Base-by-base conservation (phyloP, 805 yeast species). In the Zygosaccharomyces gambellarensis region DNA sequence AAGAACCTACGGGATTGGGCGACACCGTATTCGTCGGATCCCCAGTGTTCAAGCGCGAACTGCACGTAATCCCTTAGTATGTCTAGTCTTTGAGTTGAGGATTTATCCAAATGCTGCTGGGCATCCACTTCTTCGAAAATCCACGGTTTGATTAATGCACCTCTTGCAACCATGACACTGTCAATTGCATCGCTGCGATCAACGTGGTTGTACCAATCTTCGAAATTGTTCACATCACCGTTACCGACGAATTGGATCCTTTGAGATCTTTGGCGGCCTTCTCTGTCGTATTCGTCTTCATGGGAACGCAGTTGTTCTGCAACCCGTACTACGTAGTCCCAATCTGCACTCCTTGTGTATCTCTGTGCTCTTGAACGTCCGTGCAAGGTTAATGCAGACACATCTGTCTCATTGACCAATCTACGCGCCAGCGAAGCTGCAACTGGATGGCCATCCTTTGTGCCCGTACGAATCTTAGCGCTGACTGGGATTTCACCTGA, bases 111-210 rank as follows among this genome's bases (percentile, higher is more conserved):
- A 66, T 89, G 83, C 68, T 94, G 98, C 60, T 83, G 81, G 5
- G 92, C 75, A 50, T 92, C 95, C 49, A 94, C 80, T 70, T 94
- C 99, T 71, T 94, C 97, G 59, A 92, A 94, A 45, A 94, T 87
- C 99, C 99, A 94, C 31, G 99, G 99, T 70, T 94, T 94, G 65
- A 94, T 90, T 56, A 94, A 77, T 1, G 98, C 98, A 48, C 98
- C 99, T 62, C 99, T 79, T 2, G 98, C 99, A 47, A 94, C 88
- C 97, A 95, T 94, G 14, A 90, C 95, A 28, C 94, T 82, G 70
- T 94, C 99, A 50, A 92, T 82, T 21, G 86, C 85, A 43, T 81
- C 78, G 38, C 59, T 57, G 14, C 71, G 72, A 25, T 71, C 68
- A 38, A 83, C 74, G 9, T 85, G 90, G 30, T 73, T 75, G 67